A percentile compares a stretch with the other conserved stretches of the same genome.
Evolutionary conservation across 108 stramenopile genomes (phyloP).

Genomic region (Mayamaea pseudoterrestris): DNA sequence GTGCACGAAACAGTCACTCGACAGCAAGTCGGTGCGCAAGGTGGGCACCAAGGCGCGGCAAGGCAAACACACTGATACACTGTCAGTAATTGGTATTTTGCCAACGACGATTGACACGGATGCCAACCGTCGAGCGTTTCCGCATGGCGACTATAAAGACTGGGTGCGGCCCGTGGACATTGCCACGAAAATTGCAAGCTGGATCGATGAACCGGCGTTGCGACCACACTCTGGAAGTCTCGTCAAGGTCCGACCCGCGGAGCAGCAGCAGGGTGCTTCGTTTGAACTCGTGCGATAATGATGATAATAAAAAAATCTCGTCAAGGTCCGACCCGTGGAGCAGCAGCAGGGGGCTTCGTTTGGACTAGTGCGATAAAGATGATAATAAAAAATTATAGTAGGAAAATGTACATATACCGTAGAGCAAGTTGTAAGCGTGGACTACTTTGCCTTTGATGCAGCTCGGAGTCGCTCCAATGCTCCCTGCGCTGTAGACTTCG

Average conservation of each 20-base stretch:
- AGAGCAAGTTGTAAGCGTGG: too few relatives aligned
- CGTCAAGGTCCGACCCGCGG: constrained; percentile 51
- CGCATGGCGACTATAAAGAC: constrained; percentile 22
- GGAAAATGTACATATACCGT: too few relatives aligned
- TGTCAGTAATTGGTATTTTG: constrained; percentile 47
- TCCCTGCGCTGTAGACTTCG: not conserved
- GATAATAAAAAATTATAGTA: constrained; percentile 64
- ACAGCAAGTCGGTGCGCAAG: constrained; percentile 25
- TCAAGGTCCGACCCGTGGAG: constrained; percentile 47
- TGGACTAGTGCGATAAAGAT: constrained; percentile 18
- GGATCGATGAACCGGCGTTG: constrained; percentile 42
- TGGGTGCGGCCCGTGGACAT: constrained; percentile 67
- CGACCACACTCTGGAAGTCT: constrained; percentile 72
- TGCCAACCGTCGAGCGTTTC: constrained; percentile 47
- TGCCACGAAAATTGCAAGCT: constrained; percentile 63
- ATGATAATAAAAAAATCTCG: constrained; percentile 63
- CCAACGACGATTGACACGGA: constrained; percentile 74
- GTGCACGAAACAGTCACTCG: constrained; percentile 17
- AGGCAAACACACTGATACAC: constrained; percentile 12
- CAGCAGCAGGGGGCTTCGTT: constrained; percentile 1
- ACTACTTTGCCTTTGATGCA: too few relatives aligned
- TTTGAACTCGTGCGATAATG: constrained; percentile 15
- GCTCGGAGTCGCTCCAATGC: not conserved
- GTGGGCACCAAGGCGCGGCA: constrained; percentile 13
- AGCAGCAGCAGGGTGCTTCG: not conserved